Conservation (phyloP, 2,329 filamentous ascomycete species). For the Alternaria gansuensis region DNA sequence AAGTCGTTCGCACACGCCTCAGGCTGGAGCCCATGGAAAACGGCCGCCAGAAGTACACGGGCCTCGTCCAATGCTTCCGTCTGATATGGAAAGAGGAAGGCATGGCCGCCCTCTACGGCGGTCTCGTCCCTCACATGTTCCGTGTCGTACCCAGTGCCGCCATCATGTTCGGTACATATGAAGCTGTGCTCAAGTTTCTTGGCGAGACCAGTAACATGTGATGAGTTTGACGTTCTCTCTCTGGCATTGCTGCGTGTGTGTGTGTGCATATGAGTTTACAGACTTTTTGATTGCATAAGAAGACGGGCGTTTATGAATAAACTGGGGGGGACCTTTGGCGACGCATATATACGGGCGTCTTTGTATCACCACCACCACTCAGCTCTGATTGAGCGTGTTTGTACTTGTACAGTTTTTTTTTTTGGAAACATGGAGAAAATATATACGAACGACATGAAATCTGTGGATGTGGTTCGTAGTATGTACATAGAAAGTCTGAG, state of each 20-base stretch:
- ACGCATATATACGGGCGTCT: constrained; percentile 20
- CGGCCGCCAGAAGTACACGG: constrained; percentile 83
- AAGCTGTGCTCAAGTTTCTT: constrained; percentile 59
- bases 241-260: constrained; percentile 1
- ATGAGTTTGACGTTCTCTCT: constrained; percentile 2
- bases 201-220: constrained; percentile 56
- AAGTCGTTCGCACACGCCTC: constrained; percentile 85
- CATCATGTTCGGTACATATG: constrained; percentile 94
- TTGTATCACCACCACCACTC: constrained; percentile 18
- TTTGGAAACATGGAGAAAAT: constrained; percentile 2
- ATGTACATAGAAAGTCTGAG: neutral
- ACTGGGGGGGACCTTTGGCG: constrained; percentile 1
- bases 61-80: constrained; percentile 86
- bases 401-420: constrained; percentile 24
- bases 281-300: constrained; percentile 18
- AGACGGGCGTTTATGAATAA: constrained; percentile 22
- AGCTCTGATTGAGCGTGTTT: constrained; percentile 11
- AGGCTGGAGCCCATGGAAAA: constrained; percentile 81
- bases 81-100: constrained; percentile 90
- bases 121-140: constrained; percentile 89
- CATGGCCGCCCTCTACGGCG: constrained; percentile 84
- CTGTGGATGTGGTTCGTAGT: neutral
- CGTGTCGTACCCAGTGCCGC: constrained; percentile 90
- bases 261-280: constrained; percentile 16
- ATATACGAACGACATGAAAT: constrained; percentile 14